phyloP scores from a whole-genome alignment of 23 red algal genomes.

The Gracilaria vermiculophylla region DNA sequence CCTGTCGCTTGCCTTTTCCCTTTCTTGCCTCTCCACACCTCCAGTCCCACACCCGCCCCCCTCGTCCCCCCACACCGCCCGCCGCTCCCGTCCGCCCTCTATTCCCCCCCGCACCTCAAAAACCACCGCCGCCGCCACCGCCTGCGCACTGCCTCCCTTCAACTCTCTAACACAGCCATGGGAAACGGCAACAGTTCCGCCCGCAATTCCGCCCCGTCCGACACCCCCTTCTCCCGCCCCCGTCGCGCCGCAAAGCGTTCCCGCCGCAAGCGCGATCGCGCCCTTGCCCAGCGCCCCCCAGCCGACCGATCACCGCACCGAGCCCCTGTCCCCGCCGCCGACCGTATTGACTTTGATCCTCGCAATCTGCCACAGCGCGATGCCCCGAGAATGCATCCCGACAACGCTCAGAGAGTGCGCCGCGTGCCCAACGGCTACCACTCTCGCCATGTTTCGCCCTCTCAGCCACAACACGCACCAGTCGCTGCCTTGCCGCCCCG shows the following conservation, averaged over 20 bases:
- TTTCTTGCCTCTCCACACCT: too few species aligned
- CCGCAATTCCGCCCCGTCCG: conserved; percentile 7
- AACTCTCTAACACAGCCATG: neutral
- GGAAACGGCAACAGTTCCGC: neutral
- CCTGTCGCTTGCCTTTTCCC: too few species aligned
- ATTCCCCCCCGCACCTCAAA: neutral
- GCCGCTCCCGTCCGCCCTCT: neutral
- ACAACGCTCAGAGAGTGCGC: neutral
- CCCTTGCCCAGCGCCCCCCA: neutral
- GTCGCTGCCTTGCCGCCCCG: neutral
- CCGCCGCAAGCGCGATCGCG: conserved; percentile 10
- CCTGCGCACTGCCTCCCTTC: neutral
- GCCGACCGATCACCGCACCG: neutral
- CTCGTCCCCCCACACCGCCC: neutral
- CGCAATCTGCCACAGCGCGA: conserved; percentile 12
- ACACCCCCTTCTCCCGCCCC: neutral
- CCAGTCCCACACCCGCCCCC: neutral
- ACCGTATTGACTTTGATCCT: conserved; percentile 38
- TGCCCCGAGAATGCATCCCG: conserved; percentile 2
- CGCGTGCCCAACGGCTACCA: neutral
- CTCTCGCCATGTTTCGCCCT: neutral
- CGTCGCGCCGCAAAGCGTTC: neutral
- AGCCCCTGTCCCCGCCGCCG: neutral
- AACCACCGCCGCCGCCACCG: neutral
- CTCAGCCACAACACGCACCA: neutral